Percentiles rank a stretch among this genome's conserved stretches.
Conservation (phyloP, 2,329 filamentous ascomycete species). For the Pseudogymnoascus destructans region DNA sequence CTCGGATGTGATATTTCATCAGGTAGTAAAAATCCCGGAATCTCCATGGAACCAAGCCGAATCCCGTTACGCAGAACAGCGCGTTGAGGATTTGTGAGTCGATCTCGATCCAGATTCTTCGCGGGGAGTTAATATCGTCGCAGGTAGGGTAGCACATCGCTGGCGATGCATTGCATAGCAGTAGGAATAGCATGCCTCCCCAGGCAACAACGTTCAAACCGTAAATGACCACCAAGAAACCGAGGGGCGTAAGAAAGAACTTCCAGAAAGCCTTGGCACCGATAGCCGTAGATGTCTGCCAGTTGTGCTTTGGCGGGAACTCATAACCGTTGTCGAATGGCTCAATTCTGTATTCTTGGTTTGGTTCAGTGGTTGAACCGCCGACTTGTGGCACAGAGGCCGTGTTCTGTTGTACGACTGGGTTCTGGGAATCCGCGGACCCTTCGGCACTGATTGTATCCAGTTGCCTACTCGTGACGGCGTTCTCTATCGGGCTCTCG, state of each 20-base stretch:
- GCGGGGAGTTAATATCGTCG: slow-evolving; percentile 59
- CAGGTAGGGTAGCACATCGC: slow-evolving; percentile 62
- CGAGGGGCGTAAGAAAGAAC: slow-evolving; percentile 61
- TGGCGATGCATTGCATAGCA: slow-evolving; percentile 62
- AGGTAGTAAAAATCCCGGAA: slow-evolving; percentile 69
- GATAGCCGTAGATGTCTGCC: slow-evolving; percentile 44
- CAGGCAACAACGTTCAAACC: slow-evolving; percentile 73
- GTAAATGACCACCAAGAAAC: slow-evolving; percentile 67
- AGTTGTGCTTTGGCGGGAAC: slow-evolving; percentile 48
- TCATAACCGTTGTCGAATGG: slow-evolving; percentile 51
- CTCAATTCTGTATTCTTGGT: slow-evolving; percentile 20
- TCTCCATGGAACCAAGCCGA: slow-evolving; percentile 74
- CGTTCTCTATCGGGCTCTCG: slow-evolving; percentile 9
- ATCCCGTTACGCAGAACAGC: slow-evolving; percentile 77
- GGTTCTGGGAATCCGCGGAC: slow-evolving; percentile 16
- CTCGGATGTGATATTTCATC: slow-evolving; percentile 45
- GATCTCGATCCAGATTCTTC: slow-evolving; percentile 75
- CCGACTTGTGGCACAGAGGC: background rate
- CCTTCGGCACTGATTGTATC: slow-evolving; percentile 20
- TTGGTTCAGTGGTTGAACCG: background rate
- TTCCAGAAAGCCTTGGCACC: slow-evolving; percentile 51
- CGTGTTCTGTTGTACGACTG: background rate
- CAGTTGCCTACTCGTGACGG: slow-evolving; percentile 11
- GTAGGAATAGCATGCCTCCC: slow-evolving; percentile 82
- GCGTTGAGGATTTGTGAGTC: slow-evolving; percentile 74